A percentile compares a stretch with the other conserved stretches of the same genome.
These are phyloP conservation scores for Trifolium repens DNA, from an alignment of 306 rosid species.

Conservation along the genomic window DNA sequence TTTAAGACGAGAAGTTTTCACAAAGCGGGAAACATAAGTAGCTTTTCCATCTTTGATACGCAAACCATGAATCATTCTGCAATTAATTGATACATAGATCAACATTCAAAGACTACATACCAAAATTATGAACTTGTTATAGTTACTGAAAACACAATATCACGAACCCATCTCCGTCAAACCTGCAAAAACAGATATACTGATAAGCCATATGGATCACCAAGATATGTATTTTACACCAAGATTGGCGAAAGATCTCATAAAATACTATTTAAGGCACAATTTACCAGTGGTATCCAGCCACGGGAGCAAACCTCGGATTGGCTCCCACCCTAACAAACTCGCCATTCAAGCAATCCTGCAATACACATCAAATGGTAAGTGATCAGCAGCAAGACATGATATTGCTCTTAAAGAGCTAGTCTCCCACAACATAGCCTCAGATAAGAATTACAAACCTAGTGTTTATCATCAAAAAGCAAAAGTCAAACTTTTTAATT, in stretches of 20 bases:
- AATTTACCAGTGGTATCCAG: conserved; percentile 89
- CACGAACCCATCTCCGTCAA: conserved; percentile 98
- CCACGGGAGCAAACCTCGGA: conserved; percentile 81
- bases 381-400: conserved; percentile 3
- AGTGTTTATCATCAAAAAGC: too few species aligned
- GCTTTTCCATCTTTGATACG: conserved; percentile 97
- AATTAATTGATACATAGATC: conserved; percentile 35
- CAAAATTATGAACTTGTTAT: conserved; percentile 21
- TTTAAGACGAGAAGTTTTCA: conserved; percentile 82
- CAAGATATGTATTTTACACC: too few species aligned
- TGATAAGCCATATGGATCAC: too few species aligned
- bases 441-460: too few species aligned
- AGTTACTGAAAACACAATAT: not conserved
- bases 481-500: too few species aligned
- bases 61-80: conserved; percentile 96
- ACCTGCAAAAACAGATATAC: conserved; percentile 61
- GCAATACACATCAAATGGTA: conserved; percentile 36
- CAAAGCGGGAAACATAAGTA: conserved; percentile 81
- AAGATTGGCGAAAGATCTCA: not conserved
- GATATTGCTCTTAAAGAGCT: not conserved
- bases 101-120: conserved; percentile 12
- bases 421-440: too few species aligned
- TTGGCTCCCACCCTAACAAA: conserved; percentile 97
- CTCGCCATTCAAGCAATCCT: conserved; percentile 96
- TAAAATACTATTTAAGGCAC: conserved; percentile 2